Percentiles rank a stretch among this genome's conserved stretches.
Conservation (phyloP, 306 rosid genomes). For the Castanopsis chinensis region DNA sequence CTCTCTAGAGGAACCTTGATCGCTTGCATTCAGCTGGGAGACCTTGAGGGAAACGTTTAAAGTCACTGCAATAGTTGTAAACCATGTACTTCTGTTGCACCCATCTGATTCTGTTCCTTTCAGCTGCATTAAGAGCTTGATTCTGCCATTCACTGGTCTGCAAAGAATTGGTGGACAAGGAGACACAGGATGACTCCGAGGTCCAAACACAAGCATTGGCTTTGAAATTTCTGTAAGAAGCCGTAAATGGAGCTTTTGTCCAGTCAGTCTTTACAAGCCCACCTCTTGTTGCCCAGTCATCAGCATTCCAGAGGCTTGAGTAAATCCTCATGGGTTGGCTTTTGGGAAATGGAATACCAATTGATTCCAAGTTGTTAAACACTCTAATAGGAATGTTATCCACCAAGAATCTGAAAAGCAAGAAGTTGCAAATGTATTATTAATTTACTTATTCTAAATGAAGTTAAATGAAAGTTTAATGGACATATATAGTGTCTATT, state of each 20-base stretch:
- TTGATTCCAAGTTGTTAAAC: constrained; percentile 36
- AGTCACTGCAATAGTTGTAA: constrained; percentile 47
- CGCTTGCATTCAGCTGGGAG: constrained; percentile 44
- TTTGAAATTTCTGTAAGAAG: constrained; percentile 40
- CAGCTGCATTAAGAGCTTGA: constrained; percentile 32
- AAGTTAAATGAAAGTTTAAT: neutral
- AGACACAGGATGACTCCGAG: constrained; percentile 11
- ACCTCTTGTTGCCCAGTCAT: constrained; percentile 54
- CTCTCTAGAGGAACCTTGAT: constrained; percentile 17
- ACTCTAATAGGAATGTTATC: constrained; percentile 37
- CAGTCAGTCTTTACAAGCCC: constrained; percentile 50
- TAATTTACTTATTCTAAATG: neutral
- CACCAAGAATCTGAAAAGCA: constrained; percentile 31
- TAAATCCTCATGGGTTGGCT: constrained; percentile 44
- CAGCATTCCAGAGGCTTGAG: constrained; percentile 47
- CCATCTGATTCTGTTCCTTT: constrained; percentile 41
- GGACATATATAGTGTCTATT: neutral
- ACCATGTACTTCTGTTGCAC: constrained; percentile 49
- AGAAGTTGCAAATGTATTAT: neutral
- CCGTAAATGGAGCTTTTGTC: constrained; percentile 50
- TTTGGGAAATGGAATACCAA: constrained; percentile 31
- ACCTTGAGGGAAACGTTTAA: constrained; percentile 41
- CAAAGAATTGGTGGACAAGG: neutral
- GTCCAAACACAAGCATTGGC: constrained; percentile 32
- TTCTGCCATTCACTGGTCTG: constrained; percentile 14